Evolutionary conservation across 1,284 basidiomycete genomes (phyloP).

Genomic region (Melampsora americana): DNA sequence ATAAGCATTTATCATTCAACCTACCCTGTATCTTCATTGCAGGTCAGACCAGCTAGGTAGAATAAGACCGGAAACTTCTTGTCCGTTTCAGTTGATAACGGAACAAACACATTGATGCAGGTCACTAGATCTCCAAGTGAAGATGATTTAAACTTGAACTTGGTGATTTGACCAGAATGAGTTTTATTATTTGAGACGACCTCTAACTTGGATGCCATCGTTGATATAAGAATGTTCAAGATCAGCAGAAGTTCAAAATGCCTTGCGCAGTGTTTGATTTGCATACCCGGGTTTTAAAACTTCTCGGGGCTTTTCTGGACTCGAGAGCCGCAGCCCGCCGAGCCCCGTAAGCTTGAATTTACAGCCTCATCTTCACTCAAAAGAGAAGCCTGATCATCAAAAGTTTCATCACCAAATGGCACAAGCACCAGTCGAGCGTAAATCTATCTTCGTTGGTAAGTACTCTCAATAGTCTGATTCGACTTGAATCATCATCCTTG

Average conservation of each 20-base stretch:
- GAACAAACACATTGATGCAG: slow-evolving; percentile 86
- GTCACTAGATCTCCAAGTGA: slow-evolving; percentile 74
- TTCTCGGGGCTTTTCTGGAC: too few species aligned
- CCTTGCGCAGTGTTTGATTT: too few species aligned
- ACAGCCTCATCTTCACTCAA: too few species aligned
- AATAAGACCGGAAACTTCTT: slow-evolving; percentile 61
- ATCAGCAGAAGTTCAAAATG: neutral
- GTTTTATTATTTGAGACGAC: slow-evolving; percentile 69
- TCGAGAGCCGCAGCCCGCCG: too few species aligned
- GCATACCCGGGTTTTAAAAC: too few species aligned
- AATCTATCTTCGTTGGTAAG: too few species aligned
- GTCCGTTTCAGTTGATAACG: slow-evolving; percentile 61
- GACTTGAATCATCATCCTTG: too few species aligned
- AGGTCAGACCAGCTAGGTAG: slow-evolving; percentile 89
- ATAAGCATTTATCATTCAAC: neutral
- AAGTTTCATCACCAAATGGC: too few species aligned
- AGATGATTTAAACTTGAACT: slow-evolving; percentile 84
- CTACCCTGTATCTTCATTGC: slow-evolving; percentile 86
- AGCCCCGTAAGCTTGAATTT: too few species aligned
- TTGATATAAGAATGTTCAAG: slow-evolving; percentile 51
- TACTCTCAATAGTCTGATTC: too few species aligned
- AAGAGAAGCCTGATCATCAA: too few species aligned
- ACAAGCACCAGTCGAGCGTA: too few species aligned
- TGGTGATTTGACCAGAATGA: slow-evolving; percentile 73
- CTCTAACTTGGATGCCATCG: slow-evolving; percentile 60